These are phyloP conservation scores for Penicillium coprophilum DNA, from an alignment of 495 filamentous ascomycete genomes.

Conservation along the genomic window DNA sequence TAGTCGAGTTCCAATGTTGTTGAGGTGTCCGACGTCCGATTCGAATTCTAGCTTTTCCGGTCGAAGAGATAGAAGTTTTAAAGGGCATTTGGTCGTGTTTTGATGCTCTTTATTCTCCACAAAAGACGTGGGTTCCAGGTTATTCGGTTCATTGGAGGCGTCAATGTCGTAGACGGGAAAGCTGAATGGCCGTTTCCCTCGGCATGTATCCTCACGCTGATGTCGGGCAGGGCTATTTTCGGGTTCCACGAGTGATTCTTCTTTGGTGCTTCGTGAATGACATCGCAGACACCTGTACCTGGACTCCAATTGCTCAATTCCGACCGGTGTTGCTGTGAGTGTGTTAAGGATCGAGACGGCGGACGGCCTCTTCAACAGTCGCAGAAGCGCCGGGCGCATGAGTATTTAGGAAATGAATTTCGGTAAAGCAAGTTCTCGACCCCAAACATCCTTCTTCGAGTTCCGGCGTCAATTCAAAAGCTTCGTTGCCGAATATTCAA, in stretches of 20 bases:
- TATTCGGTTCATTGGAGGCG: constrained; percentile 7
- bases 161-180: constrained; percentile 37
- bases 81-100: neutral
- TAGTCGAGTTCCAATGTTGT: constrained; percentile 42
- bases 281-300: constrained; percentile 34
- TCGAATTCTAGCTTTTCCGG: constrained; percentile 48
- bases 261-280: constrained; percentile 22
- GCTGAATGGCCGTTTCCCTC: constrained; percentile 24
- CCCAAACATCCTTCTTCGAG: constrained; percentile 33
- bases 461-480: constrained; percentile 9
- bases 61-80: constrained; percentile 25
- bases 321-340: constrained; percentile 38
- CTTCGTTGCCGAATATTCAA: constrained; percentile 8
- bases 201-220: constrained; percentile 1
- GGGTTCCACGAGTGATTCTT: constrained; percentile 3
- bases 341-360: constrained; percentile 49
- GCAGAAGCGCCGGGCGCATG: constrained; percentile 56
- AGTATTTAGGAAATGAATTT: constrained; percentile 23
- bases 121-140: neutral
- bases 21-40: constrained; percentile 48
- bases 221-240: neutral
- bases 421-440: constrained; percentile 14
- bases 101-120: neutral
- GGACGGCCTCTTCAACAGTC: constrained; percentile 54
- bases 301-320: constrained; percentile 39